Conservation (phyloP, 352 stramenopile species). For the Elongisporangium undulatum region DNA sequence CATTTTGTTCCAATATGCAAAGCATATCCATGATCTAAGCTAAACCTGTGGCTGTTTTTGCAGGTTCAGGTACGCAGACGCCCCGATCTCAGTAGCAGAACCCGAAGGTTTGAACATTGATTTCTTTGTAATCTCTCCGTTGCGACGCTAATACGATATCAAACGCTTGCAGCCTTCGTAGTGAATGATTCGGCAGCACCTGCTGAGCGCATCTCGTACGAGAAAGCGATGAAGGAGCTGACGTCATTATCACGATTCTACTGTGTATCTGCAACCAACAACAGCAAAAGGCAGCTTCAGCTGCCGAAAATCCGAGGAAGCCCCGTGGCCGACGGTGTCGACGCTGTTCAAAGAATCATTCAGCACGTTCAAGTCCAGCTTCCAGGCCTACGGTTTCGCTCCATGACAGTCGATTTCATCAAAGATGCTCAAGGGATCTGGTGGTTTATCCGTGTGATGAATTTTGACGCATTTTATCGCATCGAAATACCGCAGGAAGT, state of each 20-base stretch:
- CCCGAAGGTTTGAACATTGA: not conserved
- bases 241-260: conserved; percentile 23
- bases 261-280: conserved; percentile 34
- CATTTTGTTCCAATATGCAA: not conserved
- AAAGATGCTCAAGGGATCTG: conserved; percentile 51
- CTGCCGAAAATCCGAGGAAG: conserved; percentile 54
- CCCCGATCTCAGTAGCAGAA: conserved; percentile 3
- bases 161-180: not conserved
- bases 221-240: conserved; percentile 22
- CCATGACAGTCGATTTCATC: conserved; percentile 67
- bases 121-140: not conserved
- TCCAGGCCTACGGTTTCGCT: conserved; percentile 42
- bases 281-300: conserved; percentile 19
- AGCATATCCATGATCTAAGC: not conserved
- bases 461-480: conserved; percentile 43
- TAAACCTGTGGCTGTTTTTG: not conserved
- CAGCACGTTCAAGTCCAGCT: conserved; percentile 65
- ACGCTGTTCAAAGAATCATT: conserved; percentile 45
- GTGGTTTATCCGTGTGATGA: conserved; percentile 66
- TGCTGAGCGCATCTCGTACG: conserved; percentile 17
- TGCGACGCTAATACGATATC: not conserved
- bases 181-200: conserved; percentile 8
- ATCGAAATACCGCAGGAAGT: conserved; percentile 20
- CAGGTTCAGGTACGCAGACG: not conserved
- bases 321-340: conserved; percentile 43